phyloP scores from a whole-genome alignment of 2,329 filamentous ascomycete species.

The Cucurbitaria berberidis region DNA sequence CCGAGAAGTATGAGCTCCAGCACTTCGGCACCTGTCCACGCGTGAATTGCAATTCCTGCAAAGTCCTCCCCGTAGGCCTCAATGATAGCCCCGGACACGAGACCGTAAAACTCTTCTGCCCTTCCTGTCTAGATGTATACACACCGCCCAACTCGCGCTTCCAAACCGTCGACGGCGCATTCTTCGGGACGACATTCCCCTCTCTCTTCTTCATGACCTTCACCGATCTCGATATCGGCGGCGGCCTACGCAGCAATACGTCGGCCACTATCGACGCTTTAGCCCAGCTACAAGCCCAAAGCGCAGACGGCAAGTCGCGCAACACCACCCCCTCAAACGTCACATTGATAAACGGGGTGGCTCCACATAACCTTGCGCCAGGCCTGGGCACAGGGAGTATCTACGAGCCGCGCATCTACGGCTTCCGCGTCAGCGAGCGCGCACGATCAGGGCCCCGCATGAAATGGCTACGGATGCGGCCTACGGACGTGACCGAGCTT shows the following conservation, averaged over 20 bases:
- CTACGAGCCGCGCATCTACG: constrained; percentile 96
- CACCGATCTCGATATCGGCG: constrained; percentile 86
- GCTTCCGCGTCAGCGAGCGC: constrained; percentile 90
- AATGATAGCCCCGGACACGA: constrained; percentile 96
- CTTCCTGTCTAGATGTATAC: constrained; percentile 95
- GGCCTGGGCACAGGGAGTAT: constrained; percentile 82
- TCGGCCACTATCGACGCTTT: constrained; percentile 43
- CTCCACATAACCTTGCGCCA: constrained; percentile 84
- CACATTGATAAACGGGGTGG: constrained; percentile 78
- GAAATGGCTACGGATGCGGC: constrained; percentile 92
- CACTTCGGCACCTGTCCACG: constrained; percentile 97
- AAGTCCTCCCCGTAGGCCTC: constrained; percentile 89
- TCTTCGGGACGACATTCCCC: constrained; percentile 97
- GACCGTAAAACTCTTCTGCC: constrained; percentile 98
- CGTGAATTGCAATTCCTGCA: constrained; percentile 86
- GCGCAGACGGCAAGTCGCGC: constrained; percentile 39
- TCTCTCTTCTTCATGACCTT: constrained; percentile 98
- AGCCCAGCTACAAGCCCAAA: constrained; percentile 45
- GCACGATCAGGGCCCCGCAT: constrained; percentile 90
- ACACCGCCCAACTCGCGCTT: constrained; percentile 97
- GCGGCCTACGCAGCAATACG: constrained; percentile 67
- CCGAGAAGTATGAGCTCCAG: constrained; percentile 96
- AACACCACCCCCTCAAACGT: constrained; percentile 44
- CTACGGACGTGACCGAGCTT: constrained; percentile 77
- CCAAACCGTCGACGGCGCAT: constrained; percentile 95